Evolutionary conservation across 768 basidiomycete genomes (phyloP).

Genomic region (Mycena rosella): DNA sequence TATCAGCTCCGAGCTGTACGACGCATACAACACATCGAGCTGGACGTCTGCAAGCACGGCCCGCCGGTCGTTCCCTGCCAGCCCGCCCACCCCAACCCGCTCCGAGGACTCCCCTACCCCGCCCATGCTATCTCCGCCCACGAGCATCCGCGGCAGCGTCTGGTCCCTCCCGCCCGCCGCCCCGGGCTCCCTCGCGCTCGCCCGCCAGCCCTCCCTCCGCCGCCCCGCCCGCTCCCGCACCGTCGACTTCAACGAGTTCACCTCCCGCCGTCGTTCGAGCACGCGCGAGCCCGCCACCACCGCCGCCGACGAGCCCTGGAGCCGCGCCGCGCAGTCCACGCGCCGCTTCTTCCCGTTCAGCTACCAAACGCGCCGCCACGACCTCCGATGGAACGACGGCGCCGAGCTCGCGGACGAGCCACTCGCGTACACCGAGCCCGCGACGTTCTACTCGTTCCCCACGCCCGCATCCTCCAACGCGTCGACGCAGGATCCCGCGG

Average conservation of each 20-base stretch:
- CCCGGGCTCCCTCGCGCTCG: slow-evolving; percentile 41
- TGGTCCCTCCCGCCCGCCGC: slow-evolving; percentile 40
- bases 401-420: slow-evolving; percentile 30
- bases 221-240: slow-evolving; percentile 67
- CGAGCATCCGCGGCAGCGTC: slow-evolving; percentile 35
- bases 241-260: slow-evolving; percentile 81
- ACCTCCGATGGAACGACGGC: slow-evolving; percentile 45
- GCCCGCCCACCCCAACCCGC: slow-evolving; percentile 43
- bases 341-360: slow-evolving; percentile 72
- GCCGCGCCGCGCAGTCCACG: slow-evolving; percentile 27
- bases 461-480: slow-evolving; percentile 36
- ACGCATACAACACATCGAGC: slow-evolving; percentile 60
- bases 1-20: slow-evolving; percentile 72
- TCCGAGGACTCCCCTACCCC: slow-evolving; percentile 42
- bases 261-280: slow-evolving; percentile 70
- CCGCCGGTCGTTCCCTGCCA: slow-evolving; percentile 26
- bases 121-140: slow-evolving; percentile 37
- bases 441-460: slow-evolving; percentile 44
- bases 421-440: slow-evolving; percentile 38
- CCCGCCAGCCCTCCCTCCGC: slow-evolving; percentile 73
- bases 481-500: slow-evolving; percentile 39
- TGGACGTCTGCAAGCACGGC: slow-evolving; percentile 26
- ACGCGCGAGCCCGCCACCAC: slow-evolving; percentile 50
- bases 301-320: slow-evolving; percentile 17
- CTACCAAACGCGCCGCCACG: slow-evolving; percentile 57